Evolutionary conservation across 768 basidiomycete genomes (phyloP).

Genomic region (Macrolepiota fuliginosa): DNA sequence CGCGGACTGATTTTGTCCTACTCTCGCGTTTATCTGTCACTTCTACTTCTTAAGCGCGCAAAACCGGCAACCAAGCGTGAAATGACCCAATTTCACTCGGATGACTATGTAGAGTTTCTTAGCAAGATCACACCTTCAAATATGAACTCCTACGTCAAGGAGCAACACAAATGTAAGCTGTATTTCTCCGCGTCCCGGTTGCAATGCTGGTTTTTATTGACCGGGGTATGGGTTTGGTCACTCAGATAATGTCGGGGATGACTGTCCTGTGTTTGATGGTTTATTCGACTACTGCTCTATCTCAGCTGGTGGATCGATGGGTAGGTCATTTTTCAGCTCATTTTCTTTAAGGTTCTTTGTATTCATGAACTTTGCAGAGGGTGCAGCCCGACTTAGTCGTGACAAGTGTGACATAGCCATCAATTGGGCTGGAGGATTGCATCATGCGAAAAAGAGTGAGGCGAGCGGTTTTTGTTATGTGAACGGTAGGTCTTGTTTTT

Average conservation of each 20-base stretch:
- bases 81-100: constrained; percentile 99
- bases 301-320: constrained; percentile 99
- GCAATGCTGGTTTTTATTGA: not conserved
- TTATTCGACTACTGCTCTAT: constrained; percentile 99
- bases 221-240: not conserved
- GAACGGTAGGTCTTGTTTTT: constrained; percentile 61
- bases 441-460: constrained; percentile 99
- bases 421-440: constrained; percentile 98
- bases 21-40: constrained; percentile 1
- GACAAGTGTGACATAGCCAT: constrained; percentile 99
- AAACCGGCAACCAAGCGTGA: constrained; percentile 99
- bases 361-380: constrained; percentile 57
- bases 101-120: constrained; percentile 98
- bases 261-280: constrained; percentile 98
- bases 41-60: constrained; percentile 62
- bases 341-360: constrained; percentile 2
- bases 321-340: constrained; percentile 42
- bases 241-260: constrained; percentile 95
- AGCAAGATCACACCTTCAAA: constrained; percentile 92
- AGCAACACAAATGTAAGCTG: constrained; percentile 88
- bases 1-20: not conserved
- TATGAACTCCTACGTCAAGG: constrained; percentile 90
- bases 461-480: constrained; percentile 99
- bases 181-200: not conserved
- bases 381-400: constrained; percentile 89